Evolutionary conservation across 345 rosid species (phyloP).

Genomic region (Garcia nutans): DNA sequence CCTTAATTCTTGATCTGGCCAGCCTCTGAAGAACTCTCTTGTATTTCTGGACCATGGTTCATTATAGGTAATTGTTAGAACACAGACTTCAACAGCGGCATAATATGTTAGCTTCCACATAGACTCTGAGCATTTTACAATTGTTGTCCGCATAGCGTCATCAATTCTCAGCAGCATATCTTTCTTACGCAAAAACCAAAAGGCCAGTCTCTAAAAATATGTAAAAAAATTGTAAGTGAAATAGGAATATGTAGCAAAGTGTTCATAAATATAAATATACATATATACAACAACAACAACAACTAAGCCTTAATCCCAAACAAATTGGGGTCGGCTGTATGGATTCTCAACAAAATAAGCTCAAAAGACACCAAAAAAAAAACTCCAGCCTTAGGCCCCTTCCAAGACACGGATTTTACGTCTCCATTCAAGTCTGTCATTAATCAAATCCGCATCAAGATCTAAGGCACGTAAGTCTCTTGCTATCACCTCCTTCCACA

Average conservation of each 20-base stretch:
- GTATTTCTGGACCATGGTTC: constrained; percentile 81
- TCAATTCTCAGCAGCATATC: constrained; percentile 45
- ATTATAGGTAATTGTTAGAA: constrained; percentile 47
- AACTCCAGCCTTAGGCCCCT: too few relatives aligned
- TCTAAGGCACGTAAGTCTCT: too few relatives aligned
- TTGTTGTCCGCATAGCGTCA: constrained; percentile 47
- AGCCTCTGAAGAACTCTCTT: constrained; percentile 57
- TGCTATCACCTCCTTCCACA: too few relatives aligned
- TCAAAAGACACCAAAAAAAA: too few relatives aligned
- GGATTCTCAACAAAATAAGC: too few relatives aligned
- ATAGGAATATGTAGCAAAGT: neutral
- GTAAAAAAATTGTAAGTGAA: constrained; percentile 9
- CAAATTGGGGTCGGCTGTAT: too few relatives aligned
- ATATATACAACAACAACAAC: too few relatives aligned
- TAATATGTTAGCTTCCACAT: constrained; percentile 85
- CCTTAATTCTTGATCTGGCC: constrained; percentile 93
- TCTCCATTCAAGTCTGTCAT: too few relatives aligned
- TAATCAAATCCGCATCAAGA: too few relatives aligned
- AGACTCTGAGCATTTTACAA: constrained; percentile 79
- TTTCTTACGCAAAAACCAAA: constrained; percentile 50
- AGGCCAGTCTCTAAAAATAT: constrained; percentile 56
- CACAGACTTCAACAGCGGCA: constrained; percentile 56
- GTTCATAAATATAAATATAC: neutral
- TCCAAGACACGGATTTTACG: too few relatives aligned
- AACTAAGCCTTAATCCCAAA: too few relatives aligned